Evolutionary conservation across 108 stramenopile species (phyloP), one percentile per base, ranked within the genome.

Genomic region (Cyclotella kingstonii): DNA sequence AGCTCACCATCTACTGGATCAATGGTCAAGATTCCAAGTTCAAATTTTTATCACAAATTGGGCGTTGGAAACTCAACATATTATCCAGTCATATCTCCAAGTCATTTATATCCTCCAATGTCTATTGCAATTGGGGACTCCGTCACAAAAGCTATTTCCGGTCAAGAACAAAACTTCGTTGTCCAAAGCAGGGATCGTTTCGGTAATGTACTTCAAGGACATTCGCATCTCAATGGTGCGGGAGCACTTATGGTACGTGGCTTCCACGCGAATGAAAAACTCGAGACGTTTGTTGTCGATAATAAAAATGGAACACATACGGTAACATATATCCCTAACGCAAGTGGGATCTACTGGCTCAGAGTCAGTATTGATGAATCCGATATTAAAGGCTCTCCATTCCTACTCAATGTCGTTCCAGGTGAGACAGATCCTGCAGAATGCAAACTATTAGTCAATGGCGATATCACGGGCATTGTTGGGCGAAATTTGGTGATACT

Each of bases 41-140:
- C 12, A 4, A 67, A 67, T 41, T 48, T 67, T 0, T 36, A 36
- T 38, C 45, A 46, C 25, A 6, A 67, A 19, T 9, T 49, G 1
- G 25, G 5, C 0, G 46, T 57, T 15, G 64, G 54, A 1, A 38
- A 41, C 25, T 26, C 46, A 28, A 17, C 30, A 9, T 25, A 49
- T 0, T 19, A 57, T 38, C 66, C 45, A 22, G 8, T 18, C 21
- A 67, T 67, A n/a, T 17, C 18, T 21, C 66, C 66, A 26, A 57
- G 27, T 46, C 6, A 21, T 12, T 46, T 19, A 5, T 49, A 35
- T 30, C 35, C 66, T 14, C 47, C 66, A 11, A 35, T 36, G 22
- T 67, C 66, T 7, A 38, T 36, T 40, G 66, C 66, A 10, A 30
- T 57, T 27, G 66, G 66, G 17, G 46, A 39, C 22, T 58, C 64